A percentile compares a stretch with the other conserved stretches of the same genome.
phyloP scores from a whole-genome alignment of 1,284 basidiomycete genomes.

The Ceratobasidium sp. region DNA sequence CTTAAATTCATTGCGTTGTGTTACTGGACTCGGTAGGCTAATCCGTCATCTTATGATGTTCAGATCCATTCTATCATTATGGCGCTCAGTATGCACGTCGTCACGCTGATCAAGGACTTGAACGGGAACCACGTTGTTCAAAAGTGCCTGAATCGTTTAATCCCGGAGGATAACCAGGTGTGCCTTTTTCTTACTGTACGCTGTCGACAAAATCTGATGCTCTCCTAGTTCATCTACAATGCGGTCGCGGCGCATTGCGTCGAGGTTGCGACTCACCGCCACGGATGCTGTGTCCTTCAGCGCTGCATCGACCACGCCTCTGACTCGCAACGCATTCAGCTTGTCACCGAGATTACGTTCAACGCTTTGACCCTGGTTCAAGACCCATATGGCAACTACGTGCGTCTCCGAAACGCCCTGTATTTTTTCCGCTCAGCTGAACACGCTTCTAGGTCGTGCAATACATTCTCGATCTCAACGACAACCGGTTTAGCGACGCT shows the following conservation, averaged over 20 bases:
- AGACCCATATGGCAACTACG: slow-evolving; percentile 98
- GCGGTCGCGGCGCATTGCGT: slow-evolving; percentile 99
- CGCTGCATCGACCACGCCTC: slow-evolving; percentile 99
- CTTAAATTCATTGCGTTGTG: slow-evolving; percentile 30
- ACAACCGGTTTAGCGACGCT: slow-evolving; percentile 96
- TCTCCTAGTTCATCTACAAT: slow-evolving; percentile 95
- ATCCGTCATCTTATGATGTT: slow-evolving; percentile 66
- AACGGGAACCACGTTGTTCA: slow-evolving; percentile 99
- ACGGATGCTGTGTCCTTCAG: slow-evolving; percentile 98
- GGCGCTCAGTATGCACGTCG: slow-evolving; percentile 96
- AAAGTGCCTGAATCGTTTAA: slow-evolving; percentile 98
- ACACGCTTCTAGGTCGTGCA: slow-evolving; percentile 80
- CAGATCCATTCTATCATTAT: slow-evolving; percentile 99
- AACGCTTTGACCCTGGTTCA: slow-evolving; percentile 98
- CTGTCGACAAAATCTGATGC: slow-evolving; percentile 45
- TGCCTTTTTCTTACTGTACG: slow-evolving; percentile 47
- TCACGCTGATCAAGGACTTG: slow-evolving; percentile 99
- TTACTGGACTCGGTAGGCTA: slow-evolving; percentile 37
- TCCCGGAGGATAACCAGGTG: slow-evolving; percentile 97
- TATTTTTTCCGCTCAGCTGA: slow-evolving; percentile 19
- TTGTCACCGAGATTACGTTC: slow-evolving; percentile 99
- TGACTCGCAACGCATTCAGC: slow-evolving; percentile 93
- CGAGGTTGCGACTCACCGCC: slow-evolving; percentile 98
- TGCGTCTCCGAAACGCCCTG: slow-evolving; percentile 60
- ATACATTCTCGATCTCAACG: slow-evolving; percentile 98